Evolutionary conservation across 768 basidiomycete species (phyloP).

Genomic region (Trametes maxima): DNA sequence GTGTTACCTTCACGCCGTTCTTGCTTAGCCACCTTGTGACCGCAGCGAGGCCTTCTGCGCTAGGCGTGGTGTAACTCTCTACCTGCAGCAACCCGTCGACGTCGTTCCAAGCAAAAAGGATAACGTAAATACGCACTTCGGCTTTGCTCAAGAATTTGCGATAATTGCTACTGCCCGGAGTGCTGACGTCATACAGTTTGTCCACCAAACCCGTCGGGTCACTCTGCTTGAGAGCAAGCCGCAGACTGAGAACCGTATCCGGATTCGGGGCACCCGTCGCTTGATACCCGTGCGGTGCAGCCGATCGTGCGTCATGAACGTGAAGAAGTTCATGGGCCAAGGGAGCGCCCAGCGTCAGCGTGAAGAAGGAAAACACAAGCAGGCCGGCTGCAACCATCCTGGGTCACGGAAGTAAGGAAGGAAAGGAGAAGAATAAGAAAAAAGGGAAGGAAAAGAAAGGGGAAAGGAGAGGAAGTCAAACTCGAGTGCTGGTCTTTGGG

Average conservation of each 20-base stretch:
- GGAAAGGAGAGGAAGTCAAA: neutral
- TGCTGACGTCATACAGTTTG: slow-evolving; percentile 39
- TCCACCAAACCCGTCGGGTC: slow-evolving; percentile 38
- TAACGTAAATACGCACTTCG: slow-evolving; percentile 31
- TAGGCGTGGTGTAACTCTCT: slow-evolving; percentile 29
- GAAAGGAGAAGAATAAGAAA: neutral
- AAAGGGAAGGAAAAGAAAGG: neutral
- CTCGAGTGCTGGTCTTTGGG: neutral
- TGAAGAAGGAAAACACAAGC: slow-evolving; percentile 27
- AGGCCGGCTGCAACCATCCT: slow-evolving; percentile 28
- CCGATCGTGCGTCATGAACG: slow-evolving; percentile 34
- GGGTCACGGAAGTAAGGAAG: slow-evolving; percentile 1
- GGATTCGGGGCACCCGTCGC: slow-evolving; percentile 31
- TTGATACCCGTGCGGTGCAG: slow-evolving; percentile 33
- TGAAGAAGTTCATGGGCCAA: slow-evolving; percentile 20
- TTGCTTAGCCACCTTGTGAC: slow-evolving; percentile 29
- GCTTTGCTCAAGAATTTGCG: slow-evolving; percentile 41
- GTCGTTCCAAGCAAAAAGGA: neutral
- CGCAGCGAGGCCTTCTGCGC: slow-evolving; percentile 26
- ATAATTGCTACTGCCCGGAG: slow-evolving; percentile 38
- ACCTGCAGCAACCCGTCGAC: slow-evolving; percentile 17
- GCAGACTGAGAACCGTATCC: slow-evolving; percentile 36
- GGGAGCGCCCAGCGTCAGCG: slow-evolving; percentile 27
- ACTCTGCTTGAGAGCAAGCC: slow-evolving; percentile 39
- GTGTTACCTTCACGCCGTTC: slow-evolving; percentile 28